Evolutionary conservation across 495 filamentous ascomycete species (phyloP).

Genomic region (Oidiodendron maius): DNA sequence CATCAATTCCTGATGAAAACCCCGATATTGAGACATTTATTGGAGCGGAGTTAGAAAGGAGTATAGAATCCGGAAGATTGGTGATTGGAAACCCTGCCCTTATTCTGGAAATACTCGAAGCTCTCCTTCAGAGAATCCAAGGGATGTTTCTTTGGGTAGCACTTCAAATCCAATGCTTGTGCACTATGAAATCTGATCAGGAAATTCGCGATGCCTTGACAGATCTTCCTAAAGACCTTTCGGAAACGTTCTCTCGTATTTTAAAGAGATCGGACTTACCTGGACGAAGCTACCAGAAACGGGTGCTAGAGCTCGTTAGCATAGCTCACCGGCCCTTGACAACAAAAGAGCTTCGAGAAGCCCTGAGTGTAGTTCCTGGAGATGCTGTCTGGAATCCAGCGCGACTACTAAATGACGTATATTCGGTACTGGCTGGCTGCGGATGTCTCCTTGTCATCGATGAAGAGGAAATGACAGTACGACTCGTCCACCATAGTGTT

Average conservation of each 20-base stretch:
- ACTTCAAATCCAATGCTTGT: conserved; percentile 36
- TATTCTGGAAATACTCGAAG: conserved; percentile 30
- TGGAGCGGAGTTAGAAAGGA: conserved; percentile 26
- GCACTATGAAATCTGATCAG: conserved; percentile 32
- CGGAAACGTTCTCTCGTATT: conserved; percentile 34
- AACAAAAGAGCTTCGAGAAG: conserved; percentile 36
- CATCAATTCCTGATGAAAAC: conserved; percentile 31
- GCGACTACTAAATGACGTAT: conserved; percentile 30
- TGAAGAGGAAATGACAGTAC: conserved; percentile 35
- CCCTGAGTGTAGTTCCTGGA: conserved; percentile 32
- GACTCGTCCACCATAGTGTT: conserved; percentile 37
- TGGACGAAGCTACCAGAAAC: conserved; percentile 19
- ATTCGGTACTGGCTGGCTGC: conserved; percentile 30
- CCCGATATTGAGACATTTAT: conserved; percentile 35
- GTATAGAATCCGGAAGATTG: conserved; percentile 27
- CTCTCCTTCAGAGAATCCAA: conserved; percentile 26
- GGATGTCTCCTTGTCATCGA: conserved; percentile 38
- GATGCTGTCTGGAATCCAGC: conserved; percentile 29
- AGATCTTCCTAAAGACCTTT: conserved; percentile 35
- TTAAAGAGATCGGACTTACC: conserved; percentile 23
- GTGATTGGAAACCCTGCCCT: conserved; percentile 30
- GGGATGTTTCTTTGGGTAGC: conserved; percentile 44
- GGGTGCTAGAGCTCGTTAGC: conserved; percentile 28
- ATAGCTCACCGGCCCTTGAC: conserved; percentile 31
- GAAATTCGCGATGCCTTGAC: conserved; percentile 31